Evolutionary conservation across 257 asterid species (phyloP).

Genomic region (Paulownia fortunei): DNA sequence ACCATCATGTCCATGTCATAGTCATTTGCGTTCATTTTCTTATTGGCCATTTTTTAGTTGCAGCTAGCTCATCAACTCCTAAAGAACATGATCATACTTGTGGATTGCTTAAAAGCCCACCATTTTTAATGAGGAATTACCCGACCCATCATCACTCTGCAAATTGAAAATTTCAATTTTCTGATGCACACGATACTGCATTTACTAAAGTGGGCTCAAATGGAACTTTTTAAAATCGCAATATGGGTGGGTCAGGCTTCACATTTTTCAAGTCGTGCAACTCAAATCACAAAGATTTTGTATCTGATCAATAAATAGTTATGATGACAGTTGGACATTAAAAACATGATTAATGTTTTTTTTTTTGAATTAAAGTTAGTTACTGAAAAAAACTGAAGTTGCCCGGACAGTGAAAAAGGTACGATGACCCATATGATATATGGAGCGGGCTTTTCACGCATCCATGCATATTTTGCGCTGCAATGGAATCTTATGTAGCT

Average conservation of each 20-base stretch:
- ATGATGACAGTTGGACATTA: constrained; percentile 1
- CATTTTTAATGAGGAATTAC: neutral
- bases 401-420: constrained; percentile 24
- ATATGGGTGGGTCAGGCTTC: constrained; percentile 3
- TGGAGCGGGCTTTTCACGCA: constrained; percentile 40
- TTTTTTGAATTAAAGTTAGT: constrained; percentile 41
- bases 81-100: neutral
- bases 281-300: constrained; percentile 21
- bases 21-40: too few relatives aligned
- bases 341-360: neutral
- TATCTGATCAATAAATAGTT: constrained; percentile 3
- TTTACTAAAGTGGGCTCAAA: neutral
- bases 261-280: constrained; percentile 11
- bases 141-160: neutral
- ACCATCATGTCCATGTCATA: too few relatives aligned
- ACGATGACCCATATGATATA: constrained; percentile 7
- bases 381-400: constrained; percentile 15
- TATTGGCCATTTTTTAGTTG: neutral
- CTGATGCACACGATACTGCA: neutral
- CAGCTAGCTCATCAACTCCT: neutral
- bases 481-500: too few relatives aligned
- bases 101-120: neutral
- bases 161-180: neutral
- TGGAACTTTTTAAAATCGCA: neutral
- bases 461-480: constrained; percentile 32